Base-by-base conservation (phyloP, 257 asterid species). In the Mentha longifolia region DNA sequence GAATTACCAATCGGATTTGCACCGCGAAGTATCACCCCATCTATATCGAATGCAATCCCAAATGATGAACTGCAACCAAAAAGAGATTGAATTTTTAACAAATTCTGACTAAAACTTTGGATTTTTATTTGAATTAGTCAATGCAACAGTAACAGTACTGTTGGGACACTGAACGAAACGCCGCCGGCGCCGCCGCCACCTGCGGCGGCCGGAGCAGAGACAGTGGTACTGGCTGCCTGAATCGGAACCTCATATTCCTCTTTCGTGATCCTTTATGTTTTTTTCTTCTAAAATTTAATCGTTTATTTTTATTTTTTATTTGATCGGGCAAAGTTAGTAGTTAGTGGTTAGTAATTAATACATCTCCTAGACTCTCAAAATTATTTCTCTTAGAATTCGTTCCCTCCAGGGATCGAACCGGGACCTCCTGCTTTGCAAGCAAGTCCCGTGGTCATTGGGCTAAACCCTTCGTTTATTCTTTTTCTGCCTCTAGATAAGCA, bases 31-130 rank as follows among this genome's bases (percentile, higher is more conserved):
- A 85, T 73, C 65, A 85, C 93, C 25, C 93, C 93, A 70, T 85
- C 89, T 31, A 87, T 76, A 67, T 87, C 94, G 74, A 87, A 87
- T 10, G 94, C 90, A 74, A 87, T 80, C 59, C 93, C 94, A 76
- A 76, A 85, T 20, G 90, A 74, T 71, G 85, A 71, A 46, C 80
- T 70, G 76, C 41, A 31, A 16, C 19, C 25, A 67, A 31, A 35
- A 64, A 39, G 12, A 37, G 45, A 30, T 61, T 9, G 20, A 5
- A 14, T 0, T 51, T 65, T 65, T 2, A 45, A 16, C 43, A 20
- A 19, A 67, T 43, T 13, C 15, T 61, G 73, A 41, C 58, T 7
- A 13, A 47, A 68, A 45, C 3, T 54, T 9, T 14, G 68, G 33
- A 59, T 13, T 30, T 49, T 50, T 2, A 19, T 57, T 17, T 19